These are phyloP conservation scores for Lentithecium fluviatile DNA, from an alignment of 495 filamentous ascomycete genomes.

Conservation along the genomic window DNA sequence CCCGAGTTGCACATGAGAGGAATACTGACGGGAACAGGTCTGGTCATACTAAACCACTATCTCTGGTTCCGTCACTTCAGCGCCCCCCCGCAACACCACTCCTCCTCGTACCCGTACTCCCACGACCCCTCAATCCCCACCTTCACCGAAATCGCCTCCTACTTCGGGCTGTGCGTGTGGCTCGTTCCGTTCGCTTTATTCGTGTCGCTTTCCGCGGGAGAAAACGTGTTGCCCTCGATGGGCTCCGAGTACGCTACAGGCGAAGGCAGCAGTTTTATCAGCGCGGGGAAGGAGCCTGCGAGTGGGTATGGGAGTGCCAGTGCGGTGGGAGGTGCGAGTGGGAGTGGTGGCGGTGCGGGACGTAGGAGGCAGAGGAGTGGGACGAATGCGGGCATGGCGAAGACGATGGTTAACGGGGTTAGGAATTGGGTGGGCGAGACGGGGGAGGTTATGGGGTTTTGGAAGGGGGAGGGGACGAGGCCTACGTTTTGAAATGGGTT, in stretches of 20 bases:
- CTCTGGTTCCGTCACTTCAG: constrained; percentile 97
- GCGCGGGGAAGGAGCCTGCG: constrained; percentile 41
- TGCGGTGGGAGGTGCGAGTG: constrained; percentile 4
- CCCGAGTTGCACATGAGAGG: neutral
- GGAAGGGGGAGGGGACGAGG: constrained; percentile 54
- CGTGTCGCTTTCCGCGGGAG: constrained; percentile 85
- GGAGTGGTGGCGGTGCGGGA: constrained; percentile 3
- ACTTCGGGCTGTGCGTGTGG: constrained; percentile 96
- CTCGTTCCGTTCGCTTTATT: constrained; percentile 94
- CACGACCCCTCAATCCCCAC: constrained; percentile 55
- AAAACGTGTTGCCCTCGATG: constrained; percentile 92
- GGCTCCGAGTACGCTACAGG: constrained; percentile 65
- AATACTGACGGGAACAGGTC: constrained; percentile 46
- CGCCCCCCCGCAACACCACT: constrained; percentile 38
- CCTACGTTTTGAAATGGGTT: constrained; percentile 18
- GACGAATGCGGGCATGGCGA: constrained; percentile 77
- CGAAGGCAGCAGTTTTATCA: constrained; percentile 48
- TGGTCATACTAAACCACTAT: constrained; percentile 91
- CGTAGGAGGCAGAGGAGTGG: constrained; percentile 37
- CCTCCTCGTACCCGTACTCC: constrained; percentile 44
- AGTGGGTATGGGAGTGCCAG: constrained; percentile 38
- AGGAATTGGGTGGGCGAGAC: constrained; percentile 71
- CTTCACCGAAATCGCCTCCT: constrained; percentile 93
- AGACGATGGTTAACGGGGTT: constrained; percentile 77
- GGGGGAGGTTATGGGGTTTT: constrained; percentile 68